Evolutionary conservation across 148 eudicot species (phyloP).

Genomic region (Cornus florida): DNA sequence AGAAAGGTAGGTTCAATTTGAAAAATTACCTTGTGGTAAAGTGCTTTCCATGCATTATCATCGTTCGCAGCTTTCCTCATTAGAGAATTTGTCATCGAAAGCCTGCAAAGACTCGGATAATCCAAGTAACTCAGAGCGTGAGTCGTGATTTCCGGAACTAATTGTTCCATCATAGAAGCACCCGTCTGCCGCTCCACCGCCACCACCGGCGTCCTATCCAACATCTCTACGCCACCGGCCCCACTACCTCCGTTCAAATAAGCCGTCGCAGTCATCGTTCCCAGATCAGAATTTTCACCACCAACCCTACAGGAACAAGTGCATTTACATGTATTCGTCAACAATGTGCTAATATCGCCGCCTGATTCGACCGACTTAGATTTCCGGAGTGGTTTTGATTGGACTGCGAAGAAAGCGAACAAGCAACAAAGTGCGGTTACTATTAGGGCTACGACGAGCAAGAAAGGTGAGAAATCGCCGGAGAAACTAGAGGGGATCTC

Average conservation of each 20-base stretch:
- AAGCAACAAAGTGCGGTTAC: conserved; percentile 40
- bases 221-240: conserved; percentile 33
- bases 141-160: conserved; percentile 92
- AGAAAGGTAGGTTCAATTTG: too few relatives aligned
- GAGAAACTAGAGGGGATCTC: conserved; percentile 36
- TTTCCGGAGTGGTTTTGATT: conserved; percentile 19
- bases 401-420: conserved; percentile 36
- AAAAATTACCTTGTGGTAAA: conserved; percentile 73
- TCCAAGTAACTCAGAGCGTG: conserved; percentile 93
- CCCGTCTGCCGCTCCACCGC: conserved; percentile 55
- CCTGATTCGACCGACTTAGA: conserved; percentile 17
- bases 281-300: conserved; percentile 23
- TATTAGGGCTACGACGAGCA: conserved; percentile 32
- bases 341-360: background rate
- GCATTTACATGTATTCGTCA: conserved; percentile 12
- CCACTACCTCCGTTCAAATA: conserved; percentile 15
- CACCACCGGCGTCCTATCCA: conserved; percentile 29
- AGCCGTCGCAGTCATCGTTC: conserved; percentile 13
- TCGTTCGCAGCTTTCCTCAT: conserved; percentile 97
- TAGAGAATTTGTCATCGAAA: conserved; percentile 87
- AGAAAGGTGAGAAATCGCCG: conserved; percentile 16
- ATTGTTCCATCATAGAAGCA: conserved; percentile 94
- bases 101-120: conserved; percentile 81
- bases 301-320: conserved; percentile 30
- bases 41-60: conserved; percentile 97